Conservation (phyloP, 768 basidiomycete species). For the Boletus vinaceobasis region DNA sequence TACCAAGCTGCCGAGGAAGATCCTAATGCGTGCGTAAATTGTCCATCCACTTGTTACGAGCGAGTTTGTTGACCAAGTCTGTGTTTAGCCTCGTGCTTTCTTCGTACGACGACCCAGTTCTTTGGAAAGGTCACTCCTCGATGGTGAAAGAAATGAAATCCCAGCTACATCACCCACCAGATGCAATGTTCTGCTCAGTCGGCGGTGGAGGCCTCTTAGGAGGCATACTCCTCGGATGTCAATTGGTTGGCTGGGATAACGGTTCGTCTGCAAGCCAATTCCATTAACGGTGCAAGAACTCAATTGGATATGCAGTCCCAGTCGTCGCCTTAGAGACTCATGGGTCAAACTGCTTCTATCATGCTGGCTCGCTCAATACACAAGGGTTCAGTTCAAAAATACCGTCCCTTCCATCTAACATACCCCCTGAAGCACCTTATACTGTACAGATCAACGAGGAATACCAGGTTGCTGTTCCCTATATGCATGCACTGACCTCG, state of each 20-base stretch:
- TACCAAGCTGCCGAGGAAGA: constrained; percentile 42
- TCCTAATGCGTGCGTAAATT: constrained; percentile 47
- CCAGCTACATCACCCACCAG: constrained; percentile 55
- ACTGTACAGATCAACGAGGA: constrained; percentile 42
- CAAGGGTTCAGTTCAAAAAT: constrained; percentile 30
- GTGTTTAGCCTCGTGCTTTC: constrained; percentile 58
- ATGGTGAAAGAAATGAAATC: constrained; percentile 61
- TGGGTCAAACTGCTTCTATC: constrained; percentile 73
- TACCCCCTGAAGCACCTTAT: constrained; percentile 29
- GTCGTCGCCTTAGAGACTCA: constrained; percentile 66
- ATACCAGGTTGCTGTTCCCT: constrained; percentile 52
- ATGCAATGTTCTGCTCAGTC: constrained; percentile 74
- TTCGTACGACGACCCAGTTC: constrained; percentile 62
- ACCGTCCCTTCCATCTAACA: constrained; percentile 31
- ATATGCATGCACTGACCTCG: constrained; percentile 56
- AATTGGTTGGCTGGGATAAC: constrained; percentile 61
- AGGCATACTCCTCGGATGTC: constrained; percentile 68
- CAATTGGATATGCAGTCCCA: constrained; percentile 44
- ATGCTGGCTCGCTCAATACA: constrained; percentile 60
- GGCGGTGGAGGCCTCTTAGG: constrained; percentile 73
- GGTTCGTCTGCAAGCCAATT: constrained; percentile 39
- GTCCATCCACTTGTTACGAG: neutral
- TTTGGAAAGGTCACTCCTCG: constrained; percentile 79
- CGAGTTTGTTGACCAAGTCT: neutral
- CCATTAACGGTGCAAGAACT: neutral